phyloP scores from a whole-genome alignment of 768 basidiomycete species.

The Exidia glandulosa region DNA sequence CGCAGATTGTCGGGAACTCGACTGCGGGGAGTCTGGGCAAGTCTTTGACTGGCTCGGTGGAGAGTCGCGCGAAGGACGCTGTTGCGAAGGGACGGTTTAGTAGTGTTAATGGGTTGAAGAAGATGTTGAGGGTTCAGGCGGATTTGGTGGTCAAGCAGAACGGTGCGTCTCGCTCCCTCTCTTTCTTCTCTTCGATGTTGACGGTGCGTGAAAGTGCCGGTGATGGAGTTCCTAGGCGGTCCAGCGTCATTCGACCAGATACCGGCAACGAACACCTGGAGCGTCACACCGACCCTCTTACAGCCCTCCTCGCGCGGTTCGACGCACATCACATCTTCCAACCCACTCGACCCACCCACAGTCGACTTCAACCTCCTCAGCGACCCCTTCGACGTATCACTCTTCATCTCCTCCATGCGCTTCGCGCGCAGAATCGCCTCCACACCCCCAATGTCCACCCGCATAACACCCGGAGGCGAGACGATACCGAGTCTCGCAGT shows the following conservation, averaged over 20 bases:
- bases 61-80: background rate
- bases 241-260: background rate
- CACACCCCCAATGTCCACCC: background rate
- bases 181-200: background rate
- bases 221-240: background rate
- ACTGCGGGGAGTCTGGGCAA: background rate
- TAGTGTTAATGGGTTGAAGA: background rate
- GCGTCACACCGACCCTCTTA: background rate
- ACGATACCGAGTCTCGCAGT: background rate
- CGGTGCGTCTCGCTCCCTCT: background rate
- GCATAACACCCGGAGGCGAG: background rate
- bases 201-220: too few species aligned
- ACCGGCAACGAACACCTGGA: background rate
- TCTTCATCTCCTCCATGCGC: constrained; percentile 10
- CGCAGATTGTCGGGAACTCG: background rate
- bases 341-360: constrained; percentile 19
- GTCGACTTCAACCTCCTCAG: constrained; percentile 31
- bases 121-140: background rate
- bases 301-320: background rate
- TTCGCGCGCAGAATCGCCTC: background rate
- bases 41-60: background rate
- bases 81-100: background rate
- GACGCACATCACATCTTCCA: constrained; percentile 16
- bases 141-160: background rate
- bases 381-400: constrained; percentile 9